Evolutionary conservation across 371 early-diverging fungal genomes (phyloP).

Genomic region (Mucor indicus): DNA sequence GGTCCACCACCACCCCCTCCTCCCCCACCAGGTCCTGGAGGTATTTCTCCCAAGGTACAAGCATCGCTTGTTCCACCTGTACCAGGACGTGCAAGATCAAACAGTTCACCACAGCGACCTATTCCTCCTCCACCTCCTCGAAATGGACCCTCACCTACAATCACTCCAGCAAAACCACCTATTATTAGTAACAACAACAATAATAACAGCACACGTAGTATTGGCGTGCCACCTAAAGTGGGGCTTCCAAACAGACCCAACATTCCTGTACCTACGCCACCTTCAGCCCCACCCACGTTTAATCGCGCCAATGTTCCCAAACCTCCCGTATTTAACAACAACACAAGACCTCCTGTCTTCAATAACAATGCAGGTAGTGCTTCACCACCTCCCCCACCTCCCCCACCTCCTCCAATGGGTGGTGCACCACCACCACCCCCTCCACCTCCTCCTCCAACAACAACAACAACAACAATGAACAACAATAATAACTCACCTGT

Average conservation of each 20-base stretch:
- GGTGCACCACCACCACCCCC: slow-evolving; percentile 5
- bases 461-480: neutral
- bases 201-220: neutral
- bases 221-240: slow-evolving; percentile 8
- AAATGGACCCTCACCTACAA: slow-evolving; percentile 32
- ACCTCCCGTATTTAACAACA: slow-evolving; percentile 36
- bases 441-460: neutral
- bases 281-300: slow-evolving; percentile 27
- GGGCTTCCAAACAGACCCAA: slow-evolving; percentile 8
- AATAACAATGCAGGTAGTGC: slow-evolving; percentile 19
- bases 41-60: slow-evolving; percentile 20
- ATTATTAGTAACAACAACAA: neutral
- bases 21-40: slow-evolving; percentile 5
- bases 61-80: slow-evolving; percentile 23
- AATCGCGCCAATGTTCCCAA: neutral
- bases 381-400: slow-evolving; percentile 19
- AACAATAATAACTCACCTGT: neutral
- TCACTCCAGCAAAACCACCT: slow-evolving; percentile 7
- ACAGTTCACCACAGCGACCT: slow-evolving; percentile 43
- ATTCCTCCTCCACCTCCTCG: slow-evolving; percentile 40
- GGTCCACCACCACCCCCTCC: slow-evolving; percentile 20
- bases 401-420: neutral
- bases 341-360: slow-evolving; percentile 37
- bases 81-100: slow-evolving; percentile 39
- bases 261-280: slow-evolving; percentile 18